phyloP scores from a whole-genome alignment of 306 rosid genomes.

The Canavalia gladiata region DNA sequence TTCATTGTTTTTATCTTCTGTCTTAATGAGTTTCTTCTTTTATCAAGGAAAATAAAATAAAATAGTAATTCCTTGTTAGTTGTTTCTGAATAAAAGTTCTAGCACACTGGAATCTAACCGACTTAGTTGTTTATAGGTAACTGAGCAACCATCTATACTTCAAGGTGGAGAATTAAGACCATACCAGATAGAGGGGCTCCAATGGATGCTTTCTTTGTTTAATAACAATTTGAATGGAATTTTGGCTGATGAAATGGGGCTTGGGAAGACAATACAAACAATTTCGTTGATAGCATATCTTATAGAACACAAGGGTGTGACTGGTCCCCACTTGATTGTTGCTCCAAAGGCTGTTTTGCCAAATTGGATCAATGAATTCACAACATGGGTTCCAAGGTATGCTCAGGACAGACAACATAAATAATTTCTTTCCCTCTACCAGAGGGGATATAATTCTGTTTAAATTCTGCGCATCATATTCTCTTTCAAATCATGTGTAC shows the following conservation, averaged over 20 bases:
- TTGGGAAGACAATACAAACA: constrained; percentile 98
- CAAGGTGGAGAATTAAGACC: constrained; percentile 97
- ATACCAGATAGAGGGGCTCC: constrained; percentile 97
- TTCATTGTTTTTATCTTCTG: background rate
- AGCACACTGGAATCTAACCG: constrained; percentile 43
- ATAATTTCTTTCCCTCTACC: constrained; percentile 36
- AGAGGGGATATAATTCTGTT: constrained; percentile 35
- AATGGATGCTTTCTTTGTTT: constrained; percentile 98
- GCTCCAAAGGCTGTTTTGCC: constrained; percentile 99
- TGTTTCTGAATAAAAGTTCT: constrained; percentile 42
- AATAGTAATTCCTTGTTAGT: constrained; percentile 29
- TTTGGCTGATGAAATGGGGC: constrained; percentile 99
- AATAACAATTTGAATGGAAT: constrained; percentile 97
- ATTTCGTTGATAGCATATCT: constrained; percentile 91
- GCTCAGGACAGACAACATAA: constrained; percentile 30
- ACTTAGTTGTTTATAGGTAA: constrained; percentile 66
- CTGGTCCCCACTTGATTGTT: constrained; percentile 96
- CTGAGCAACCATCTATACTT: constrained; percentile 93
- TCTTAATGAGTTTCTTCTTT: constrained; percentile 5
- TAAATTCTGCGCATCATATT: constrained; percentile 20
- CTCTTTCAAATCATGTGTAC: constrained; percentile 38
- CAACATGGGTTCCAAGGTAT: constrained; percentile 98
- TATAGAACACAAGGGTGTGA: constrained; percentile 83
- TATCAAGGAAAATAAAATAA: background rate
- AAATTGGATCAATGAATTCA: constrained; percentile 90